Base-by-base conservation (phyloP, 2,329 filamentous ascomycete species). In the Fusarium sulawesiense region DNA sequence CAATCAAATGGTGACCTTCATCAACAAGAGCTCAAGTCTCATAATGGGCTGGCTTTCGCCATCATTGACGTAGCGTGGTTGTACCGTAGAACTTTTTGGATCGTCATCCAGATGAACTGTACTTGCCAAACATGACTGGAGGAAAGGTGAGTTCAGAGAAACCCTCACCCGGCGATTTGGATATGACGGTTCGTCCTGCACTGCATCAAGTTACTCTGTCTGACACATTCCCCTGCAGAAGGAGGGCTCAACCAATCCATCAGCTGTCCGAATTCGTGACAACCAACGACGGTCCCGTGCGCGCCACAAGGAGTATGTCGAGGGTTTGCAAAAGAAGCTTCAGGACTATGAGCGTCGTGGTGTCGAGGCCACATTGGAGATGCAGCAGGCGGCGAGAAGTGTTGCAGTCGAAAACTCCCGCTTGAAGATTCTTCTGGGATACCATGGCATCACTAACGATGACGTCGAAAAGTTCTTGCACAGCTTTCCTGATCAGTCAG, bases 281-380 rank as follows among this genome's bases (percentile, higher is more conserved):
- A 87, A 86, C 74, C 86, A 88, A 77, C 84, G 85, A 48, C 83
- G 83, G 37, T 86, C 83, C 18, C 82, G 86, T 37, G 84, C 83
- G 29, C 84, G 86, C 40, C 83, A 81, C 32, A 83, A 83, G 63
- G 85, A 86, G 65, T 83, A 84, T 61, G 77, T 87, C 59, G 80
- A 83, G 53, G 79, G 80, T 16, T 78, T 89, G 63, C 83, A 86
- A 72, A 77, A 73, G 23, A 80, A 81, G 45, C 66, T 88, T 34
- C 79, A 79, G 21, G 83, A 83, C 29, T 84, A 83, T 73, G 84
- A 87, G 77, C 77, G 76, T n/a, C 79, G 76, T 7, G 85, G 83
- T 23, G 80, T 84, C 18, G 79, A 82, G 57, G 86, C 86, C 7
- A 84, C 84, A 4, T 71, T 83, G 13, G 83, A 86, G 73, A 85